Percentiles rank a stretch among this genome's conserved stretches.
These are phyloP conservation scores for Orychophragmus violaceus DNA, from an alignment of 345 rosid species.

Conservation along the genomic window DNA sequence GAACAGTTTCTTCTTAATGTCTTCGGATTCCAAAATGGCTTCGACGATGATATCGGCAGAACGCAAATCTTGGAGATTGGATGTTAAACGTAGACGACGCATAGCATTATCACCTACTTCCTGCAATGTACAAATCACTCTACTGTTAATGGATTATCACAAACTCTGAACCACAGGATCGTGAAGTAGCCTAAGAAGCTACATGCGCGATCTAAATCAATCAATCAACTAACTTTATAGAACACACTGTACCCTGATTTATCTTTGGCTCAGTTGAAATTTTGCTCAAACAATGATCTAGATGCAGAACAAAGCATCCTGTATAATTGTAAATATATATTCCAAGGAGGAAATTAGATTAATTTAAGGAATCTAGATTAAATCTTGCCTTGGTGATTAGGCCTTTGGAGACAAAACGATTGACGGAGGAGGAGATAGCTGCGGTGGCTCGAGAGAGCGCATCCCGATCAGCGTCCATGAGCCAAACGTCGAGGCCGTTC, in stretches of 20 bases:
- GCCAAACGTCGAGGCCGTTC: conserved; percentile 57
- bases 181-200: neutral
- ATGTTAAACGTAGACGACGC: conserved; percentile 50
- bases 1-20: conserved; percentile 64
- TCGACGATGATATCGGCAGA: conserved; percentile 64
- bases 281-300: neutral
- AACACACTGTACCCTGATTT: neutral
- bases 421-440: conserved; percentile 50
- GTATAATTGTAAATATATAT: neutral
- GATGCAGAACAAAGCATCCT: neutral
- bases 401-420: conserved; percentile 61
- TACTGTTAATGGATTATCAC: neutral
- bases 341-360: neutral
- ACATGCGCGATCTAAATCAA: neutral
- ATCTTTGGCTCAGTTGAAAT: neutral
- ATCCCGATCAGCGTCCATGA: conserved; percentile 52
- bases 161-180: neutral
- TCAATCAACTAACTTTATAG: neutral
- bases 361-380: neutral
- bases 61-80: conserved; percentile 50
- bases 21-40: conserved; percentile 90
- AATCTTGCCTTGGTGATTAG: conserved; percentile 48
- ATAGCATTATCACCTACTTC: conserved; percentile 51
- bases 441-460: conserved; percentile 61
- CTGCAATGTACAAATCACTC: conserved; percentile 28